phyloP scores from a whole-genome alignment of 305 asterid genomes.

The Solanum chacoense region DNA sequence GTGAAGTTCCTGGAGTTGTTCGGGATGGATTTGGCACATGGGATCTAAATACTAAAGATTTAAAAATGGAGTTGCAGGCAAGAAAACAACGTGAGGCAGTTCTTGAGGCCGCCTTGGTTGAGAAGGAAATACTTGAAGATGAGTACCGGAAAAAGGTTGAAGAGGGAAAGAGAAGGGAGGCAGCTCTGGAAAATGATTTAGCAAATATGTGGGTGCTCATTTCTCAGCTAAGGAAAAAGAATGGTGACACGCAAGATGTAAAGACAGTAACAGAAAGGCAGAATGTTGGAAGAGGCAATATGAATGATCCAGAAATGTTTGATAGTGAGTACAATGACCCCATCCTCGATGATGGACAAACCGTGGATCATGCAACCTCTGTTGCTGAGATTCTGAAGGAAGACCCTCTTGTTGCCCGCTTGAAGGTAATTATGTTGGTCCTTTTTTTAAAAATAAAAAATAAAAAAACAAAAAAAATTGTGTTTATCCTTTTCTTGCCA shows the following conservation, averaged over 20 bases:
- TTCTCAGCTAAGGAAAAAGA: conserved; percentile 87
- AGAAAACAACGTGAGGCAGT: conserved; percentile 74
- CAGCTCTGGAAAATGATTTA: conserved; percentile 83
- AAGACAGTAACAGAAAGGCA: conserved; percentile 19
- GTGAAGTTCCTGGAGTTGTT: conserved; percentile 25
- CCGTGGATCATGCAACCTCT: conserved; percentile 23
- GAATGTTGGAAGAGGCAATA: conserved; percentile 22
- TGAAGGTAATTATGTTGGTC: conserved; percentile 41
- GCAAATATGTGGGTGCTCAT: conserved; percentile 99
- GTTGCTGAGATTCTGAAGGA: conserved; percentile 44
- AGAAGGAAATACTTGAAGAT: conserved; percentile 71
- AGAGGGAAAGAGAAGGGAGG: conserved; percentile 84
- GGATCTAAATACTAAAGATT: conserved; percentile 71
- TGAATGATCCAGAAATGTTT: conserved; percentile 28
- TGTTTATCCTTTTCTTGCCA: neutral
- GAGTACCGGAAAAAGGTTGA: conserved; percentile 70
- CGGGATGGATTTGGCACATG: conserved; percentile 59
- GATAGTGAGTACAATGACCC: conserved; percentile 28
- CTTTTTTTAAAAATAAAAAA: neutral
- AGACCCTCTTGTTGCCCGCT: conserved; percentile 82
- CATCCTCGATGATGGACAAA: conserved; percentile 20
- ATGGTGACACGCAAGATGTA: conserved; percentile 27
- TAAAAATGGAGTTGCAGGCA: conserved; percentile 82
- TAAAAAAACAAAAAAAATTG: neutral
- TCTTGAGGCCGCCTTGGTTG: conserved; percentile 85